Percentiles rank a stretch among this genome's conserved stretches.
These are phyloP conservation scores for Xylaria longipes DNA, from an alignment of 495 filamentous ascomycete genomes.

Conservation along the genomic window DNA sequence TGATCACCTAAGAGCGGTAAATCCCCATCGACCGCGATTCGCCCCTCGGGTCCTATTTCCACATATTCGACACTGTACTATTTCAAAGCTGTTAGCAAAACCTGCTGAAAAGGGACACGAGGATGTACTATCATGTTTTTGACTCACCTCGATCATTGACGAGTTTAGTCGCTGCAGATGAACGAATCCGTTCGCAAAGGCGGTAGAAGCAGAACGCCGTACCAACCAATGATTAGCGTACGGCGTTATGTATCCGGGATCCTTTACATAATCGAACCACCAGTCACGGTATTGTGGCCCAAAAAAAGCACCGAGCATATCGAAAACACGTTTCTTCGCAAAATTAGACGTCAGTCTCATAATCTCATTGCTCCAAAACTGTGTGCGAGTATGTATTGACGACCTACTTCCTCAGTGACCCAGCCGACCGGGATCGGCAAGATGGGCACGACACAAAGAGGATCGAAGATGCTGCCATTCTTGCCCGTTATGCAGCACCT, in stretches of 20 bases:
- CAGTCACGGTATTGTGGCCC: constrained; percentile 39
- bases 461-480: constrained; percentile 32
- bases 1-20: constrained; percentile 39
- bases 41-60: constrained; percentile 27
- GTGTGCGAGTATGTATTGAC: no score
- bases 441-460: constrained; percentile 36
- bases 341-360: neutral
- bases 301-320: constrained; percentile 43
- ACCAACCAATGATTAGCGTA: constrained; percentile 41
- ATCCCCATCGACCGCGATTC: constrained; percentile 30
- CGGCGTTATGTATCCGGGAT: constrained; percentile 26
- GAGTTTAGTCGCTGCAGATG: constrained; percentile 30
- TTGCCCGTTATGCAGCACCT: constrained; percentile 39
- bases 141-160: constrained; percentile 39
- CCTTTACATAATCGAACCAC: constrained; percentile 37
- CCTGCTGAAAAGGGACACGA: neutral
- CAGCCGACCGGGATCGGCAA: constrained; percentile 33
- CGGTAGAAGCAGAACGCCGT: constrained; percentile 32
- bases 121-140: neutral
- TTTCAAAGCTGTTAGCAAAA: neutral
- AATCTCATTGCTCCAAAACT: neutral
- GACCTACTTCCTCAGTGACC: constrained; percentile 26
- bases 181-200: constrained; percentile 34
- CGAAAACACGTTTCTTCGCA: constrained; percentile 20
- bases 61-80: constrained; percentile 34